Evolutionary conservation across 169 alveolate genomes (phyloP).

Genomic region (Theileria equi): DNA sequence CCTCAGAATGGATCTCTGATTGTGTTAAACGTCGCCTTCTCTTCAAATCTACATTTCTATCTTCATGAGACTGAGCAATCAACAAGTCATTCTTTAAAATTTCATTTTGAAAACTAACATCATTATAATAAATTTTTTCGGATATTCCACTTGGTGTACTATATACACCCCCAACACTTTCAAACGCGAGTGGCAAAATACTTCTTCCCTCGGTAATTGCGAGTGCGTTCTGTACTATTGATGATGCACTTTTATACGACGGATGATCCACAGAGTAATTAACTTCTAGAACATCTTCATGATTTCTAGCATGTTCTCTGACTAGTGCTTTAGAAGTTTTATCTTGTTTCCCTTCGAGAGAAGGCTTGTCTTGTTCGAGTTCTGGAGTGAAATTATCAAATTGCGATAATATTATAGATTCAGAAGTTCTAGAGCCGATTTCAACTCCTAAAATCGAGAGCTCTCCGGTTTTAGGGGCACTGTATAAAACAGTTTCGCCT

Average conservation of each 20-base stretch:
- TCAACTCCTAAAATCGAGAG: constrained; percentile 14
- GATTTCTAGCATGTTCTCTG: constrained; percentile 39
- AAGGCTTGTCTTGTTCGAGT: neutral
- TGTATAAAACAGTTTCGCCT: neutral
- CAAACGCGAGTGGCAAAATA: neutral
- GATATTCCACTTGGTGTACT: constrained; percentile 54
- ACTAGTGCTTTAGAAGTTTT: neutral
- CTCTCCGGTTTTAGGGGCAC: neutral
- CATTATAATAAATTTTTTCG: constrained; percentile 52
- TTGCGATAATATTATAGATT: neutral
- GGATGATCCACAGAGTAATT: constrained; percentile 61
- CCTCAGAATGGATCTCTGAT: constrained; percentile 30
- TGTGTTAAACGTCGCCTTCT: constrained; percentile 25
- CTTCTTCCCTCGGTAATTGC: constrained; percentile 7
- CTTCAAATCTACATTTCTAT: neutral
- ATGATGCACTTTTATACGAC: constrained; percentile 9
- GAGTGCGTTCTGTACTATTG: neutral
- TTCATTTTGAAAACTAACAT: constrained; percentile 38
- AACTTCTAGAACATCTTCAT: constrained; percentile 32
- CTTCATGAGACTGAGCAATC: constrained; percentile 20
- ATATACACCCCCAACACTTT: constrained; percentile 26
- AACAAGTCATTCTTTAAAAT: constrained; percentile 18
- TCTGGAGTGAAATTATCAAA: neutral
- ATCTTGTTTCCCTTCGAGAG: neutral
- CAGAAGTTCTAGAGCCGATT: constrained; percentile 33